Evolutionary conservation across 2,329 filamentous ascomycete genomes (phyloP).

Genomic region (Zymoseptoria brevis): DNA sequence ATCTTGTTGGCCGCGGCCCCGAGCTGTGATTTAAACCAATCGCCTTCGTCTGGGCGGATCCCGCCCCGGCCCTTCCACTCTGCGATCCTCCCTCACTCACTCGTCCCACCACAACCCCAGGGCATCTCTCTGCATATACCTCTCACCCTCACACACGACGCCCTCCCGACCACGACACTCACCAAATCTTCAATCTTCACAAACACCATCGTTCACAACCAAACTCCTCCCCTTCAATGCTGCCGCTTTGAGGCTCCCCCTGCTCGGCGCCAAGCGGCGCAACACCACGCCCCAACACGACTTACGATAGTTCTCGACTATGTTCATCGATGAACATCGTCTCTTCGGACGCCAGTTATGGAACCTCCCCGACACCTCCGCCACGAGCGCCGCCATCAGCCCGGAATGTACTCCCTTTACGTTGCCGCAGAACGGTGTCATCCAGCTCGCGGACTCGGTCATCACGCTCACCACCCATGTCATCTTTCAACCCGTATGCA

Average conservation of each 20-base stretch:
- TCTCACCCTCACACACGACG: neutral
- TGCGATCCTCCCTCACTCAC: neutral
- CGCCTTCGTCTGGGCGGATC: too few species aligned
- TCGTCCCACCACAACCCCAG: neutral
- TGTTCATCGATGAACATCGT: constrained; percentile 13
- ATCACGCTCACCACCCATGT: constrained; percentile 54
- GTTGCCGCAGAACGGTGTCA: constrained; percentile 51
- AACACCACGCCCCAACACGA: constrained; percentile 1
- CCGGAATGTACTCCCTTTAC: constrained; percentile 54
- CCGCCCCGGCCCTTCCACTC: neutral
- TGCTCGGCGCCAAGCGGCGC: constrained; percentile 14
- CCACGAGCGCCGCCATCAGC: constrained; percentile 10
- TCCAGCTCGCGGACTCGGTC: constrained; percentile 46
- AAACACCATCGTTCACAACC: neutral
- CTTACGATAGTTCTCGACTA: constrained; percentile 8
- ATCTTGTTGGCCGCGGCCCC: too few species aligned
- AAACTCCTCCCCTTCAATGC: constrained; percentile 5
- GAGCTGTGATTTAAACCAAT: too few species aligned
- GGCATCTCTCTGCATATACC: neutral
- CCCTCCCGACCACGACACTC: neutral
- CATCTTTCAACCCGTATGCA: constrained; percentile 53
- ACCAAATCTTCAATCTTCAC: too few species aligned
- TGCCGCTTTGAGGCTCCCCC: constrained; percentile 12
- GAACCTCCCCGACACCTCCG: constrained; percentile 20
- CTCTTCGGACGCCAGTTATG: constrained; percentile 27